phyloP scores from a whole-genome alignment of 2,329 filamentous ascomycete species.

The Rhynchosporium graminicola region DNA sequence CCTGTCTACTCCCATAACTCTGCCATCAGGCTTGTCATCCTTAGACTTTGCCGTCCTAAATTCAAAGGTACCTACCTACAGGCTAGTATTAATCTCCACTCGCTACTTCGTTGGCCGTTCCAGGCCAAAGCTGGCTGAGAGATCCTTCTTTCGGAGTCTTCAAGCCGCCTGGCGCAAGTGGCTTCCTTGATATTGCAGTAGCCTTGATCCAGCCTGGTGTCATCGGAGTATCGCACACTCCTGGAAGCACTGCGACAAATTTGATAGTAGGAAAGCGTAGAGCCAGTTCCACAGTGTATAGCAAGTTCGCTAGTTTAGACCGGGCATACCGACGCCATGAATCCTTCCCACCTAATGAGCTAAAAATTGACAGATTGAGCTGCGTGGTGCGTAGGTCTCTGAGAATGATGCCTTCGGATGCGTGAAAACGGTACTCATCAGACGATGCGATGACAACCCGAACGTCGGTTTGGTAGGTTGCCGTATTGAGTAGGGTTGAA shows the following conservation, averaged over 20 bases:
- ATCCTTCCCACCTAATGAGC: slow-evolving; percentile 6
- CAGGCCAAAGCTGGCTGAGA: slow-evolving; percentile 46
- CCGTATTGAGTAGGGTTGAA: slow-evolving; percentile 26
- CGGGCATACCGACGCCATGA: slow-evolving; percentile 42
- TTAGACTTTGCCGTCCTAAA: slow-evolving; percentile 31
- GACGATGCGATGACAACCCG: slow-evolving; percentile 30
- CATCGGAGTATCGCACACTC: slow-evolving; percentile 38
- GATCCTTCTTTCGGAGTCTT: slow-evolving; percentile 38
- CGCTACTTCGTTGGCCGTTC: slow-evolving; percentile 36
- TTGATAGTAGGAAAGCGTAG: slow-evolving; percentile 43
- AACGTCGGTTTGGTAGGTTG: slow-evolving; percentile 13
- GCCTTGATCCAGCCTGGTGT: slow-evolving; percentile 18
- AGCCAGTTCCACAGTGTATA: slow-evolving; percentile 46
- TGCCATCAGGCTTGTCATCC: slow-evolving; percentile 38
- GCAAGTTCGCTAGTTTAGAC: slow-evolving; percentile 49
- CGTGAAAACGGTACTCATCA: slow-evolving; percentile 16
- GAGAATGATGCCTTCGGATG: slow-evolving; percentile 36
- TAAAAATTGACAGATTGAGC: slow-evolving; percentile 10
- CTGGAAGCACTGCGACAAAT: slow-evolving; percentile 45
- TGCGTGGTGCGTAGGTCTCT: slow-evolving; percentile 29
- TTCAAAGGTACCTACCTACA: slow-evolving; percentile 38
- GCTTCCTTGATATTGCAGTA: slow-evolving; percentile 13
- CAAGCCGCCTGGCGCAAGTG: slow-evolving; percentile 32
- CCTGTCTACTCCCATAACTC: slow-evolving; percentile 46
- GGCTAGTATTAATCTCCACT: slow-evolving; percentile 42